Conservation (phyloP, 2,329 filamentous ascomycete species). For the Pseudopyrenochaeta lycopersici region DNA sequence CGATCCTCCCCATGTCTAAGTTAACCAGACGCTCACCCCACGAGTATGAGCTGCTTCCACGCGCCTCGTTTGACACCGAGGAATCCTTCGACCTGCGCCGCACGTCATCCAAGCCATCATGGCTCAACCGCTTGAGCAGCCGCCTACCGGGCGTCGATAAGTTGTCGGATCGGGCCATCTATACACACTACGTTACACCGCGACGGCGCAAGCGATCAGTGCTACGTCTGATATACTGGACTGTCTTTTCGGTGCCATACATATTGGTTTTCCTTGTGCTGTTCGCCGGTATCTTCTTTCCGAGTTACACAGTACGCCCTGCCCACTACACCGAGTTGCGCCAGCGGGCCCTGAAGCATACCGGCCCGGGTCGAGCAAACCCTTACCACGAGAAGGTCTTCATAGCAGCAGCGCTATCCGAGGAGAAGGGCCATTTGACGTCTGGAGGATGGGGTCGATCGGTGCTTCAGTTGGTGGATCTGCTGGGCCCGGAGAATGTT, state of each 20-base stretch:
- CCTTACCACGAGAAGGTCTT: conserved; percentile 72
- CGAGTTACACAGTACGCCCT: conserved; percentile 65
- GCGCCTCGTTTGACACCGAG: conserved; percentile 37
- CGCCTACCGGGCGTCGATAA: conserved; percentile 34
- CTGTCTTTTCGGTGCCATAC: conserved; percentile 43
- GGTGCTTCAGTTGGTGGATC: conserved; percentile 68
- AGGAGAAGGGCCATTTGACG: conserved; percentile 67
- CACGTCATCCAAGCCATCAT: conserved; percentile 28
- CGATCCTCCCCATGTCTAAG: conserved; percentile 22
- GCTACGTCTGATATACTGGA: conserved; percentile 42
- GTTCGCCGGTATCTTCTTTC: conserved; percentile 59
- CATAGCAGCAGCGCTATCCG: conserved; percentile 76
- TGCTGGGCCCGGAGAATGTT: conserved; percentile 73
- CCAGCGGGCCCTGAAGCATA: conserved; percentile 37
- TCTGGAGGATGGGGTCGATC: conserved; percentile 70
- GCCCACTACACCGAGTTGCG: conserved; percentile 59
- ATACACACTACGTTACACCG: conserved; percentile 44
- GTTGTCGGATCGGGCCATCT: conserved; percentile 38
- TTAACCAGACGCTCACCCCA: conserved; percentile 28
- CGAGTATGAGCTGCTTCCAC: conserved; percentile 46
- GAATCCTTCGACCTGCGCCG: conserved; percentile 21
- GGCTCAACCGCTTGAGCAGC: conserved; percentile 30
- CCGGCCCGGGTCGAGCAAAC: conserved; percentile 57
- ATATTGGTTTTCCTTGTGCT: conserved; percentile 49
- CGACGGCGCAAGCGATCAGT: conserved; percentile 43